Base-by-base conservation (phyloP, 2,329 filamentous ascomycete species). In the Colletotrichum higginsianum region DNA sequence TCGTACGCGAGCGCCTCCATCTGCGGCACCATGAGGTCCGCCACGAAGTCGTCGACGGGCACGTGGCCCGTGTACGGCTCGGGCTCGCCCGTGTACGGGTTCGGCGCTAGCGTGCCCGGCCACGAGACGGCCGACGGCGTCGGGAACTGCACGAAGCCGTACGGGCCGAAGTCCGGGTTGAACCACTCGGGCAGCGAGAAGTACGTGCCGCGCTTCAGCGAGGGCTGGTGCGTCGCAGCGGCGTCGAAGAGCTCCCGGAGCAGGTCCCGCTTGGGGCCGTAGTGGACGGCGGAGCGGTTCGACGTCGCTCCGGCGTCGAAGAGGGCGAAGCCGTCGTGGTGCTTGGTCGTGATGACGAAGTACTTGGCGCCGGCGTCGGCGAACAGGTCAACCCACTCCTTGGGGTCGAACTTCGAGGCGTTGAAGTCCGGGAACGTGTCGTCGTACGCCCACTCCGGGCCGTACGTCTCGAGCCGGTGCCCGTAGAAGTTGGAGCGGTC, bases 391-490 rank as follows among this genome's bases (percentile, higher is more conserved):
- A 88, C 85, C 86, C 86, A 88, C 46, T 82, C 85, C 65, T 86
- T 88, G 0, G 88, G 83, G 73, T 88, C 81, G 73, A 82, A 90
- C 1, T 76, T 76, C 0, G 81, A 79, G 0, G 86, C 86, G 0
- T 86, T 89, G 78, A 89, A 90, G 69, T 87, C 81, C 3, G 80
- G 77, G 74, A 90, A 86, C 63, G 86, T 86, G 76, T 90, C 87
- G 72, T 90, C 88, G 75, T 90, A 90, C 15, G 83, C 83, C 74
- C 86, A 81, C 38, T 88, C 76, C 0, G 82, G 82, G 0, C 88
- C 88, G 72, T 86, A 89, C 0, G 83, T 88, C 15, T 82, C 78
- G 0, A 88, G 80, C 13, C 86, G 82, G 74, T 90, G 86, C 42
- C 86, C 80, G 71, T 86, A 88, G 35, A 71, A 71, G 52, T 71